Base-by-base conservation (phyloP, 129 eudicot species). In the Centrapalus pauciflorus region DNA sequence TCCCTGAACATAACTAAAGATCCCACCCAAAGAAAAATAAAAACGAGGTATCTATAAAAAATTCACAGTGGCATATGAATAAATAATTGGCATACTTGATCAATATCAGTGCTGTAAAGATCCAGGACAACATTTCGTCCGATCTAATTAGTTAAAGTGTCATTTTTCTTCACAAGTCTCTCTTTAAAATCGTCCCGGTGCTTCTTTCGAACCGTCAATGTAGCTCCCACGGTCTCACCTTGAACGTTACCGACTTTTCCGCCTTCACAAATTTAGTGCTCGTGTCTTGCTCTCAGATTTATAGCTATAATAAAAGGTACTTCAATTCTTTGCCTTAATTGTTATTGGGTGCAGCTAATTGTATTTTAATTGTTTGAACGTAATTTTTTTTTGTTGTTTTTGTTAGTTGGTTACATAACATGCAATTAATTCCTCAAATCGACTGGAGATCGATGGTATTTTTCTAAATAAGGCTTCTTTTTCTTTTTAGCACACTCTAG, bases 211-310 rank as follows among this genome's bases (percentile, higher is more conserved):
- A 93, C 96, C 14, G 90, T 86, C 3, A 84, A 76, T 4, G 86
- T 92, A 45, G 92, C 95, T 70, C n/a, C n/a, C n/a, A n/a, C n/a
- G n/a, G n/a, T n/a, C 92, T 84, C 3, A 89, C 98, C 60, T 80
- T 84, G 27, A 86, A 82, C 23, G 79, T 78, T 12, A 79, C 91
- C 8, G 87, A 65, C 62, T 80, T 83, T 55, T 85, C 90, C 0
- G 51, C 26, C 5, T 81, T 74, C 58, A 73, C 79, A 10, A 76
- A 77, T 43, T 75, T 75, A 5, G 76, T n/a, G n/a, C n/a, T n/a
- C n/a, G n/a, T n/a, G n/a, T n/a, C n/a, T n/a, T n/a, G n/a, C n/a
- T n/a, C n/a, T n/a, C n/a, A n/a, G n/a, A n/a, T n/a, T n/a, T n/a
- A n/a, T n/a, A n/a, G n/a, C n/a, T n/a, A n/a, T n/a, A n/a, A n/a